Evolutionary conservation across 2,329 filamentous ascomycete species (phyloP), one percentile per base, ranked within the genome.

Genomic region (Scedosporium boydii): DNA sequence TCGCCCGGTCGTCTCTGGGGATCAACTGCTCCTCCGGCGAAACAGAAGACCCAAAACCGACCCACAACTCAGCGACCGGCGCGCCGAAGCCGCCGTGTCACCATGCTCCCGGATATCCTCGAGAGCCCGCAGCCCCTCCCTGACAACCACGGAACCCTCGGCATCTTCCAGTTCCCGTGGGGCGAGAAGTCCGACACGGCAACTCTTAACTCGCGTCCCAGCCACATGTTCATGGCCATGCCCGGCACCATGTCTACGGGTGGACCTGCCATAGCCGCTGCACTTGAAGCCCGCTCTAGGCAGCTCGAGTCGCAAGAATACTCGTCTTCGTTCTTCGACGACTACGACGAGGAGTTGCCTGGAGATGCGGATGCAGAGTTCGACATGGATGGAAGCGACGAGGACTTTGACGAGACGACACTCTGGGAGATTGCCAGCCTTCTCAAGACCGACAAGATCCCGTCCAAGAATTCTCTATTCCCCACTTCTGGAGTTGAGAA

Each of bases 131-230:
- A 82, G 68, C 84, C 84, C 42, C 74, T 87, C 4, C 79, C 80
- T 4, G 76, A 85, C 69, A 83, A 82, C 71, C 77, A 80, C 51
- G 83, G 78, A 12, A 86, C 83, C 10, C 76, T 87, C 18, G 85
- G 84, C 4, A 82, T 87, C 67, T 88, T 86, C 74, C 82, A 86
- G 67, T 87, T 87, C 66, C 83, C 85, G 2, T 87, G 84, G 83
- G 85, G 85, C 14, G 84, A 87, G 72, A 81, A 74, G 67, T 87
- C 84, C 21, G 84, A 87, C 70, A 78, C 77, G 61, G 80, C 80
- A 9, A 80, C 72, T 29, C 70, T 80, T 62, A 76, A 76, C 65
- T 70, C 72, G 62, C 71, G 71, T 7, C 48, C 64, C 18, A 70
- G 64, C 55, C 71, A 73, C 64, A 72, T 72, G 66, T 73, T 74